Conservation (phyloP, 2,329 filamentous ascomycete genomes). For the Aureobasidium subglaciale region DNA sequence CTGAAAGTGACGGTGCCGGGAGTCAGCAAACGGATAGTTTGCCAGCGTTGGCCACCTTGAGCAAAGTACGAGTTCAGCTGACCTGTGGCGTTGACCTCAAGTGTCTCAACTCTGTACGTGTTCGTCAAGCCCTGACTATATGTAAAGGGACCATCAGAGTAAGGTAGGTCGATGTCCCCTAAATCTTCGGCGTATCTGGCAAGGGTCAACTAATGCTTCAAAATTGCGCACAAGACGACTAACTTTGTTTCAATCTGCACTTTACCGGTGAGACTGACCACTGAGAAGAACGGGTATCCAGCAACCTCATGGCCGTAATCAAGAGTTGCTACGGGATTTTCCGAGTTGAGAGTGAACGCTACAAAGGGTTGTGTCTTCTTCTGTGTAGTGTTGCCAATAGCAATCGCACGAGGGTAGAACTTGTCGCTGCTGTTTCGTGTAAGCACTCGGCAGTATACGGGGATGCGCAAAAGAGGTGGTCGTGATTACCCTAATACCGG, state of each 20-base stretch:
- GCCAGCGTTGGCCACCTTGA: conserved; percentile 38
- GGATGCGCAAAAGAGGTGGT: no score
- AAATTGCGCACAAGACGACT: no score
- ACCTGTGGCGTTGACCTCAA: conserved; percentile 30
- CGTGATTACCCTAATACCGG: no score
- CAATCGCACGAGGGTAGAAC: neutral
- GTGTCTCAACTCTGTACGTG: conserved; percentile 34
- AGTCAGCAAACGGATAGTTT: conserved; percentile 32
- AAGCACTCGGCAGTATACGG: no score
- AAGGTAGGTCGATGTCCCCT: conserved; percentile 22
- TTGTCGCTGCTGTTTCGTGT: no score
- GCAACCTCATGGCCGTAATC: conserved; percentile 31
- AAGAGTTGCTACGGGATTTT: conserved; percentile 19
- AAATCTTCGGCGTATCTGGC: conserved; percentile 29
- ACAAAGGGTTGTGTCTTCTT: neutral
- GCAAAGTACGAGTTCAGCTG: conserved; percentile 29
- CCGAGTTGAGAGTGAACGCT: neutral
- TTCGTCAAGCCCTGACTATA: conserved; percentile 27
- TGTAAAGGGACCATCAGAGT: conserved; percentile 30
- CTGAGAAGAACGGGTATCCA: conserved; percentile 30
- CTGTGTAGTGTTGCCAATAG: neutral
- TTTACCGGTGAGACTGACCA: conserved; percentile 21
- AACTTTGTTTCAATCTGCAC: conserved; percentile 29
- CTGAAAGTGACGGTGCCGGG: conserved; percentile 28
- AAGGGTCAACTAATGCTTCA: neutral